Evolutionary conservation across 441 rosid species (phyloP).

Genomic region (Pelargonium cotyledonis): DNA sequence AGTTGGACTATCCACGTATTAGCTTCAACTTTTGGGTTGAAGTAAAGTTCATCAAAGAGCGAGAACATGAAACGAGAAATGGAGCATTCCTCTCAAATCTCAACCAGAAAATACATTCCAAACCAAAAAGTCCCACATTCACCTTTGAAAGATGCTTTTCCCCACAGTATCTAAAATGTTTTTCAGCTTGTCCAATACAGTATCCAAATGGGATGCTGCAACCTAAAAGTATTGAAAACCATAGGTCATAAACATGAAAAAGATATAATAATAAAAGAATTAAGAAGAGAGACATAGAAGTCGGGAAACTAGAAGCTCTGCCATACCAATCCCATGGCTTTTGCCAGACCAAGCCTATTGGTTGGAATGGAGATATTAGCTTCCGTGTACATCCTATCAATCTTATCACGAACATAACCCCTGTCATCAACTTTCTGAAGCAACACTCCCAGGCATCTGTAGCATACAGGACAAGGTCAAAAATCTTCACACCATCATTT

Average conservation of each 20-base stretch:
- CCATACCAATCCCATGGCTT: slow-evolving; percentile 97
- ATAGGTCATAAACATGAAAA: slow-evolving; percentile 18
- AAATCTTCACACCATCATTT: neutral
- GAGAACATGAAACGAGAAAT: neutral
- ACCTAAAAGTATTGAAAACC: slow-evolving; percentile 49
- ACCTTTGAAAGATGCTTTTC: slow-evolving; percentile 86
- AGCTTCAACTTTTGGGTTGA: too few relatives aligned
- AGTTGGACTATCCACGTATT: too few relatives aligned
- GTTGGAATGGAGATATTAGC: slow-evolving; percentile 79
- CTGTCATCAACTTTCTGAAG: slow-evolving; percentile 91
- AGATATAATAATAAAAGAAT: neutral
- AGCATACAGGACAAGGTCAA: slow-evolving; percentile 12
- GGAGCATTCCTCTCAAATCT: slow-evolving; percentile 6
- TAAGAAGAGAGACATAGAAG: slow-evolving; percentile 8
- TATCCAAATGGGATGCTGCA: slow-evolving; percentile 96
- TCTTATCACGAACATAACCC: slow-evolving; percentile 75
- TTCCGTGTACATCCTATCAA: slow-evolving; percentile 90
- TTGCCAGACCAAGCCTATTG: slow-evolving; percentile 97
- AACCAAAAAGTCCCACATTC: slow-evolving; percentile 15
- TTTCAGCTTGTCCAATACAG: slow-evolving; percentile 92
- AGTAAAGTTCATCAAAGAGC: too few relatives aligned
- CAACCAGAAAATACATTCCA: neutral
- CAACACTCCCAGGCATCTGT: slow-evolving; percentile 91
- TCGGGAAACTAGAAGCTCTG: slow-evolving; percentile 14
- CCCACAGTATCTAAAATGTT: slow-evolving; percentile 80